Evolutionary conservation across 176 grass and related monocot genomes (phyloP).

Genomic region (Carex cristatella): DNA sequence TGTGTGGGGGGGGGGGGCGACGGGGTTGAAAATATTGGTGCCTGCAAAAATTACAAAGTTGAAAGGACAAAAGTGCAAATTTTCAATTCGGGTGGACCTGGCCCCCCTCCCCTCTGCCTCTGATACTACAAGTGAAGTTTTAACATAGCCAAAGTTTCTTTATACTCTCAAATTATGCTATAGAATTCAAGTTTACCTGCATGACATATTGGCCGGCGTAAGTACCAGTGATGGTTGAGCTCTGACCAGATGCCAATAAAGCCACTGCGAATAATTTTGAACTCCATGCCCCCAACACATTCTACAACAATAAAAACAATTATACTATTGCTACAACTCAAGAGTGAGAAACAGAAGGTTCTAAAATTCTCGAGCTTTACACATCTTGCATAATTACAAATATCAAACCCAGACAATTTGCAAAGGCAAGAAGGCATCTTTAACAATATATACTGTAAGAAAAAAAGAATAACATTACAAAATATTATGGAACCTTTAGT

Average conservation of each 20-base stretch:
- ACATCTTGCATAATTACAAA: background rate
- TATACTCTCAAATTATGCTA: conserved; percentile 9
- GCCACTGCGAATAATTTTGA: conserved; percentile 94
- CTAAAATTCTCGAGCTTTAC: background rate
- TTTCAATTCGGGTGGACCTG: background rate
- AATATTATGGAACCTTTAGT: conserved; percentile 49
- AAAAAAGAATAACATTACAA: background rate
- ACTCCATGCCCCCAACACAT: conserved; percentile 93
- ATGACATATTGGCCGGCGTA: conserved; percentile 98
- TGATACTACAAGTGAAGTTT: background rate
- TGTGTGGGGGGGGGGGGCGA: too few species aligned
- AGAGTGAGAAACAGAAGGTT: background rate
- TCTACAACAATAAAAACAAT: conserved; percentile 34
- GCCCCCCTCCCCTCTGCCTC: background rate
- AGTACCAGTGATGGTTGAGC: conserved; percentile 96
- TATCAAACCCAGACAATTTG: background rate
- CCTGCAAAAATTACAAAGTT: background rate
- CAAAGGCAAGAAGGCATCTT: background rate
- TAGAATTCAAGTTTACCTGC: conserved; percentile 55
- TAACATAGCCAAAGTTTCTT: background rate
- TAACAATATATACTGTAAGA: background rate
- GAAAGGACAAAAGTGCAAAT: background rate
- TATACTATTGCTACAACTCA: conserved; percentile 10
- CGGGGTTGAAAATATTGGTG: background rate
- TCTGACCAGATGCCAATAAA: conserved; percentile 92